Percentiles rank a stretch among this genome's conserved stretches.
phyloP scores from a whole-genome alignment of 2,329 filamentous ascomycete species.

The Phialophora macrospora region DNA sequence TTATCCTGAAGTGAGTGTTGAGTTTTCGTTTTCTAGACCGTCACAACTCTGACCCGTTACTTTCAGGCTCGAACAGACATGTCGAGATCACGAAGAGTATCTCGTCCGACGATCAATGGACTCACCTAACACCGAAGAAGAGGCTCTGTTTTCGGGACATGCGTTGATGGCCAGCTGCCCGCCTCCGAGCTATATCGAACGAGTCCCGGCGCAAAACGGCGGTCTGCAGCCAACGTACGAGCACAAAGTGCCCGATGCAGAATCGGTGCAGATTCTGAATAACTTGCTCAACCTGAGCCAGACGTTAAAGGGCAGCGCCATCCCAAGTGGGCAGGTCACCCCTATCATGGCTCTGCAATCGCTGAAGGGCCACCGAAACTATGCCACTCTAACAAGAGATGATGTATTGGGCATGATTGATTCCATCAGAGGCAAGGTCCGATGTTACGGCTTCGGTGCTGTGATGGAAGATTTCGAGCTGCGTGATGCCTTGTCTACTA shows the following conservation, averaged over 20 bases:
- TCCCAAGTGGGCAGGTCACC: conserved; percentile 64
- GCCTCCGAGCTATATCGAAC: conserved; percentile 66
- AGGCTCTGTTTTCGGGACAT: conserved; percentile 76
- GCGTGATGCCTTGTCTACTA: conserved; percentile 73
- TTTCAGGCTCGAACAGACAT: conserved; percentile 73
- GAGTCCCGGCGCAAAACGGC: conserved; percentile 49
- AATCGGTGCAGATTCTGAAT: conserved; percentile 64
- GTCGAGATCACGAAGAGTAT: conserved; percentile 87
- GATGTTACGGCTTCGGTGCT: conserved; percentile 84
- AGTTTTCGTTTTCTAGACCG: background rate
- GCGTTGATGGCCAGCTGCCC: conserved; percentile 92
- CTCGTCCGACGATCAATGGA: conserved; percentile 66
- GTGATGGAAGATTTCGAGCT: conserved; percentile 71
- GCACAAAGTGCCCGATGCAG: conserved; percentile 79
- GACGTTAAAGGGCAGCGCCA: conserved; percentile 78
- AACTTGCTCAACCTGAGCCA: conserved; percentile 84
- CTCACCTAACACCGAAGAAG: conserved; percentile 61
- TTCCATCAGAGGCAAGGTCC: conserved; percentile 77
- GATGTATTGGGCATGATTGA: conserved; percentile 75
- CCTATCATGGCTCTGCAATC: conserved; percentile 94
- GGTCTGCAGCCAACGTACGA: conserved; percentile 58
- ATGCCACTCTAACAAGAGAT: conserved; percentile 66
- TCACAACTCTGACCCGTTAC: background rate
- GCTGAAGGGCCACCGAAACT: conserved; percentile 72
- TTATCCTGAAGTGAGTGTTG: conserved; percentile 52